Conservation (phyloP, 306 rosid genomes). For the Fragaria ananassa region DNA sequence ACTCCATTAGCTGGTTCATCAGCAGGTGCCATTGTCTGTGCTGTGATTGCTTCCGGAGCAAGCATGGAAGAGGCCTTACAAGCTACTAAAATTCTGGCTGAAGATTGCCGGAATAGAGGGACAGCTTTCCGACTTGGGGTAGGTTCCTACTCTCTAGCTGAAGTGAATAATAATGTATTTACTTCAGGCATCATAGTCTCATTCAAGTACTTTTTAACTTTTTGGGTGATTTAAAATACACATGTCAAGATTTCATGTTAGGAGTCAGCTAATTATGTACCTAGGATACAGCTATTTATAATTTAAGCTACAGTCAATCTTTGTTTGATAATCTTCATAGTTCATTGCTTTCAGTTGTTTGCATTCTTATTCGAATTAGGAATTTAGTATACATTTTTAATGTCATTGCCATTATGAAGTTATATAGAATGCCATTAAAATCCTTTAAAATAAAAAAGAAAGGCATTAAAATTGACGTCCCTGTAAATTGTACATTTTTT, state of each 20-base stretch:
- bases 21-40: constrained; percentile 96
- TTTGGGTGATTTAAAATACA: background rate
- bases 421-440: background rate
- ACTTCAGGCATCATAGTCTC: background rate
- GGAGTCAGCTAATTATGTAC: background rate
- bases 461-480: background rate
- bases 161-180: constrained; percentile 8
- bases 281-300: background rate
- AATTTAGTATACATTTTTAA: background rate
- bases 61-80: constrained; percentile 75
- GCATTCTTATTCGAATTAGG: background rate
- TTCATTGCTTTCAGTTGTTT: background rate
- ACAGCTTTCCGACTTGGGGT: constrained; percentile 98
- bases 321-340: background rate
- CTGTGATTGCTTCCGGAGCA: constrained; percentile 87
- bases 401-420: background rate
- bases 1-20: constrained; percentile 98
- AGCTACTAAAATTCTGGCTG: constrained; percentile 85
- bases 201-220: background rate
- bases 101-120: constrained; percentile 80
- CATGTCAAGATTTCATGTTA: background rate
- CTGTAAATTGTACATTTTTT: background rate
- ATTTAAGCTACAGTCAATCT: background rate
- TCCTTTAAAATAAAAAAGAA: too few species aligned
- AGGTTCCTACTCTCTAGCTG: constrained; percentile 23